A percentile compares a stretch with the other conserved stretches of the same genome.
Evolutionary conservation across 2,329 filamentous ascomycete genomes (phyloP).

Genomic region (Didymella keratinophila): DNA sequence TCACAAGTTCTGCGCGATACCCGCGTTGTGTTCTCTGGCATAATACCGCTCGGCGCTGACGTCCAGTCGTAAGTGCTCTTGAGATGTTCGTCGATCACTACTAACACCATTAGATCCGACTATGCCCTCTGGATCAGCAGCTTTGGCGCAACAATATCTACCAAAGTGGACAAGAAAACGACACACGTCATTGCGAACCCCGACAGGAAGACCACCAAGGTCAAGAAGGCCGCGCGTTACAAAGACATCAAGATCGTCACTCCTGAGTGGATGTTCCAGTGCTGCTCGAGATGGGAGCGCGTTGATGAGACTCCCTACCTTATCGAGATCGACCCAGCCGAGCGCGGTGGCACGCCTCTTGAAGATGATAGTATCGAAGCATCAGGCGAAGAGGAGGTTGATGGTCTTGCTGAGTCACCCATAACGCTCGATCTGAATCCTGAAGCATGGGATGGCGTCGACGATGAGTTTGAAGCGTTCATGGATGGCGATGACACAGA

Average conservation of each 20-base stretch:
- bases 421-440: conserved; percentile 36
- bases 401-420: conserved; percentile 36
- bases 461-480: conserved; percentile 80
- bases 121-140: conserved; percentile 85
- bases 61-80: conserved; percentile 63
- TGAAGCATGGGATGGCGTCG: conserved; percentile 58
- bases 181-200: conserved; percentile 79
- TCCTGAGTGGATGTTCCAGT: conserved; percentile 87
- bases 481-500: conserved; percentile 59
- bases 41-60: conserved; percentile 83
- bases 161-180: conserved; percentile 61
- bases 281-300: conserved; percentile 81
- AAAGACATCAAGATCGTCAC: conserved; percentile 88
- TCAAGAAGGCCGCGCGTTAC: conserved; percentile 82
- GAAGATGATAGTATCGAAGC: conserved; percentile 54
- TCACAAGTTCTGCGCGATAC: conserved; percentile 75
- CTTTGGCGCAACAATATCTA: conserved; percentile 78
- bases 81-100: background rate
- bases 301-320: conserved; percentile 81
- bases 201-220: conserved; percentile 83
- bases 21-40: conserved; percentile 86
- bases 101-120: conserved; percentile 66
- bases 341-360: conserved; percentile 53
- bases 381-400: conserved; percentile 49
- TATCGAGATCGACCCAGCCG: conserved; percentile 77